Percentiles rank a stretch among this genome's conserved stretches.
Evolutionary conservation across 1,284 basidiomycete species (phyloP).

Genomic region (Lignosus rhinocerotis): DNA sequence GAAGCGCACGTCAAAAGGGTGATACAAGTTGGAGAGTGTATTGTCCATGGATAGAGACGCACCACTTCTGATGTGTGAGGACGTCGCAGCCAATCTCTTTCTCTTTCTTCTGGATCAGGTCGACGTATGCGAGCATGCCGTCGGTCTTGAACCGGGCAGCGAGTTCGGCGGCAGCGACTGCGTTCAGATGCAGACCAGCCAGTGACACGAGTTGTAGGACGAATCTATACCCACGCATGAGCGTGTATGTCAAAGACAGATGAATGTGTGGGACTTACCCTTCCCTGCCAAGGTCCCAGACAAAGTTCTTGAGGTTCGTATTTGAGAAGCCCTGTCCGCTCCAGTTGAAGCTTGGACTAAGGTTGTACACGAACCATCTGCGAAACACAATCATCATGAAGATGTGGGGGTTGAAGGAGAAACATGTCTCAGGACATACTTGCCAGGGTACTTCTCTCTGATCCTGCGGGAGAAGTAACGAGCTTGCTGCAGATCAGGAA

Average conservation of each 20-base stretch:
- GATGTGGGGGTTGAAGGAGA: background rate
- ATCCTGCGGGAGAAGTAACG: slow-evolving; percentile 79
- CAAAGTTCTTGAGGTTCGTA: slow-evolving; percentile 78
- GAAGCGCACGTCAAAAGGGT: background rate
- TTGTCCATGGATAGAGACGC: slow-evolving; percentile 20
- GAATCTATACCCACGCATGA: slow-evolving; percentile 50
- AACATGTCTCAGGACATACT: slow-evolving; percentile 39
- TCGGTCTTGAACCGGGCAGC: slow-evolving; percentile 76
- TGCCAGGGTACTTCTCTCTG: slow-evolving; percentile 70
- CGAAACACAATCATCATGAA: background rate
- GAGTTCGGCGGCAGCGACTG: slow-evolving; percentile 78
- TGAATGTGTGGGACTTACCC: slow-evolving; percentile 48
- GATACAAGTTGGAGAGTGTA: background rate
- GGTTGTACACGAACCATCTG: slow-evolving; percentile 90
- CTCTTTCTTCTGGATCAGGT: slow-evolving; percentile 85
- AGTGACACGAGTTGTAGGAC: slow-evolving; percentile 85
- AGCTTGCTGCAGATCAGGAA: slow-evolving; percentile 81
- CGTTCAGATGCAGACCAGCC: slow-evolving; percentile 86
- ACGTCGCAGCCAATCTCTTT: slow-evolving; percentile 92
- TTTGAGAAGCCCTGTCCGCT: slow-evolving; percentile 79
- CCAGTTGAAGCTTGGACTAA: slow-evolving; percentile 96
- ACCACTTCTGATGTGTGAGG: slow-evolving; percentile 89
- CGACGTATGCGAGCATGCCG: slow-evolving; percentile 87
- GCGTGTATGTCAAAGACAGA: background rate
- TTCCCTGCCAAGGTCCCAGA: slow-evolving; percentile 91